These are phyloP conservation scores for Tripidium arundinaceum DNA, from an alignment of 202 grass and related monocot species.

Conservation along the genomic window DNA sequence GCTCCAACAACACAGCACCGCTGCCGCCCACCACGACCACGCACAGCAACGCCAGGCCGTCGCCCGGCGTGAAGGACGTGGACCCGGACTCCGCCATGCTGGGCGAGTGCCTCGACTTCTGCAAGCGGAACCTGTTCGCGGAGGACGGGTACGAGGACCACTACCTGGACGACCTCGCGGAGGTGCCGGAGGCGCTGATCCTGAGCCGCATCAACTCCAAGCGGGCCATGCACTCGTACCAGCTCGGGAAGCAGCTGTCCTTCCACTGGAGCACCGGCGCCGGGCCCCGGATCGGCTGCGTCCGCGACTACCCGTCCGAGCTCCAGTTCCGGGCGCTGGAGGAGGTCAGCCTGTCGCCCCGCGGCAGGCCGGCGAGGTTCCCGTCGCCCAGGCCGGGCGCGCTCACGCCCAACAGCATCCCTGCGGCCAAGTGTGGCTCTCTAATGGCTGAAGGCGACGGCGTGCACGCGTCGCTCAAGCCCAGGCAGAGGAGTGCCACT, in stretches of 20 bases:
- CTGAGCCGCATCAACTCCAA: conserved; percentile 68
- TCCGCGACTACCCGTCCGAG: conserved; percentile 71
- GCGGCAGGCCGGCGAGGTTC: conserved; percentile 21
- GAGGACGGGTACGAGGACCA: conserved; percentile 28
- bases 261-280: conserved; percentile 74
- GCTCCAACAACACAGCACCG: neutral
- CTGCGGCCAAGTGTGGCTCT: neutral
- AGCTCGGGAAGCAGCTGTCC: conserved; percentile 68
- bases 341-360: conserved; percentile 70
- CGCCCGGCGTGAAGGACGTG: conserved; percentile 11
- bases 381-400: conserved; percentile 23
- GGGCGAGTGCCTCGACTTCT: conserved; percentile 32
- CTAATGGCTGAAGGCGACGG: neutral
- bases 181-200: conserved; percentile 55
- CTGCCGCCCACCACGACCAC: neutral
- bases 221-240: conserved; percentile 60
- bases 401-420: conserved; percentile 25
- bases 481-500: conserved; percentile 42
- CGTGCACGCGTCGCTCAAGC: conserved; percentile 7
- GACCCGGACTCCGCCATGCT: conserved; percentile 18
- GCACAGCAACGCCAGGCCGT: neutral
- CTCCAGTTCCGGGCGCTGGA: conserved; percentile 63
- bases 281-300: conserved; percentile 70
- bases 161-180: conserved; percentile 15
- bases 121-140: conserved; percentile 60